Base-by-base conservation (phyloP, 768 basidiomycete genomes). In the Asterophora lycoperdoides region DNA sequence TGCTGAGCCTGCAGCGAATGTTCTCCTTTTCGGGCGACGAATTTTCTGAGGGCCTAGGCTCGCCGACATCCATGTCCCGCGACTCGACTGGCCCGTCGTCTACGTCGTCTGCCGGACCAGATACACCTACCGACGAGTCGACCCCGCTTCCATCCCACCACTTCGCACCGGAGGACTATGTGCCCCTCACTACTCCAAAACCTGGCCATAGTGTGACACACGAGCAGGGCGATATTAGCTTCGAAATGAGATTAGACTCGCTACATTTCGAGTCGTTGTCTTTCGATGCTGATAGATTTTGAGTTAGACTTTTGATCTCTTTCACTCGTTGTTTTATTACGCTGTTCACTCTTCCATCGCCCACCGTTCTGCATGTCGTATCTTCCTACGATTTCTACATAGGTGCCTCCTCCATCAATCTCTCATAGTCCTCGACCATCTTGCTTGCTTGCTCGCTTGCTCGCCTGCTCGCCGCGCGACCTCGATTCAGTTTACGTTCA, bases 231-330 rank as follows among this genome's bases (percentile, higher is more conserved):
- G 76, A 83, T 43, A 52, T 66, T 53, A 77, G 75, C 52, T 66
- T 82, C 42, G 82, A 88, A 68, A 80, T 85, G 83, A 70, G 67
- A 32, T 77, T 88, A 11, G 82, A 86, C 59, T 86, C 86, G 28
- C 68, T 88, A 46, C 83, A 85, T 60, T 88, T 88, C 60, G 86
- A 88, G 54, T 71, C 77, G 1, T 56, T 88, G 38, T 84, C 81
- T 45, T 84, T 88, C 47, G 83, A 88, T 60, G 72, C 75, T 19
- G 78, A 82, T 54, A 72, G 70, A 34, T 83, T 85, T 60, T 64
- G 56, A 63, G 9, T 34, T 46, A 43, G 37, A 34, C 7, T 33
- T 37, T 46, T 29, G 48, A 23, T 23, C 28, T 28, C 37, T 51
- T 35, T 44, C 33, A 43, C 44, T 37, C 2, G 19, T 10, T 17